phyloP scores from a whole-genome alignment of 352 stramenopile genomes.

The Phytopythium mirpurense region DNA sequence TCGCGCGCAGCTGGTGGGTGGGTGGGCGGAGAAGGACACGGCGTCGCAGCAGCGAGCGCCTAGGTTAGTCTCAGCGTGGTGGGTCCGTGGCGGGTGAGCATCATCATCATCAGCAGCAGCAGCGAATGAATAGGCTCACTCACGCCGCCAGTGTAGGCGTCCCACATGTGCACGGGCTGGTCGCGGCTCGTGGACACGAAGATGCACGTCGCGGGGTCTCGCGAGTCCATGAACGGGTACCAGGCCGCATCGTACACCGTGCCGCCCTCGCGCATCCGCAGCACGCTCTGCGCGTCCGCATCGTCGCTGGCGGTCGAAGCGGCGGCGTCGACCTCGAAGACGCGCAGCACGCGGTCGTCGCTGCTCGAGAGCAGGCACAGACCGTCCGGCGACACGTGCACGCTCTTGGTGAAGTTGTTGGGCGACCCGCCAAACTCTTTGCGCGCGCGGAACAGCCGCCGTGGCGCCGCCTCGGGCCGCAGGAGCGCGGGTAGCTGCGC shows the following conservation, averaged over 20 bases:
- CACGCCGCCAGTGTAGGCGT: slow-evolving; percentile 78
- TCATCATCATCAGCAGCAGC: too few species aligned
- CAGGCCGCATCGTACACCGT: slow-evolving; percentile 86
- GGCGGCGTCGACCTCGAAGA: slow-evolving; percentile 54
- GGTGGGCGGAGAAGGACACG: too few species aligned
- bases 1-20: slow-evolving; percentile 45
- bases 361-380: slow-evolving; percentile 85
- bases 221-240: slow-evolving; percentile 85
- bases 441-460: slow-evolving; percentile 15
- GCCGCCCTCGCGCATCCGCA: slow-evolving; percentile 71
- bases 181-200: slow-evolving; percentile 85
- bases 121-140: neutral
- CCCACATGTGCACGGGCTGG: slow-evolving; percentile 90
- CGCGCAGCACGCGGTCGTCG: slow-evolving; percentile 73
- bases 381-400: slow-evolving; percentile 70
- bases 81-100: too few species aligned
- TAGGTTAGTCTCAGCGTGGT: too few species aligned
- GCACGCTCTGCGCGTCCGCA: slow-evolving; percentile 15
- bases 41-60: too few species aligned
- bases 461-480: neutral
- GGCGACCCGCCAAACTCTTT: slow-evolving; percentile 23
- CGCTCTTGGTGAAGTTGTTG: slow-evolving; percentile 80
- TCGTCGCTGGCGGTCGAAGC: neutral
- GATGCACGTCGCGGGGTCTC: slow-evolving; percentile 69
- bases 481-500: neutral